A percentile compares a stretch with the other conserved stretches of the same genome.
These are phyloP conservation scores for Fusarium sp. DNA, from an alignment of 2,329 filamentous ascomycete genomes.

Conservation along the genomic window DNA sequence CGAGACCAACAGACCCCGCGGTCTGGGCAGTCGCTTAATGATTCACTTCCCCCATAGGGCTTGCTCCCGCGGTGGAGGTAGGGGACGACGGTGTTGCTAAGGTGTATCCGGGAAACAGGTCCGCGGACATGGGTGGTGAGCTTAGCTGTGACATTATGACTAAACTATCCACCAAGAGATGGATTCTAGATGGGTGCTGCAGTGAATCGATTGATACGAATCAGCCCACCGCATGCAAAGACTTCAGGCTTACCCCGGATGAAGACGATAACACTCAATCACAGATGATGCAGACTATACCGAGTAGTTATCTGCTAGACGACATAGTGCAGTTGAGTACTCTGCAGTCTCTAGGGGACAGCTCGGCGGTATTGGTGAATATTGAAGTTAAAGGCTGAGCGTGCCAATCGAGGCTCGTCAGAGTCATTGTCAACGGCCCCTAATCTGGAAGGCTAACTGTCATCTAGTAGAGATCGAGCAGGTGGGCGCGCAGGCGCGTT, in stretches of 20 bases:
- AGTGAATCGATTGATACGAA: background rate
- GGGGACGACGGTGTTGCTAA: background rate
- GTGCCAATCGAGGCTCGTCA: background rate
- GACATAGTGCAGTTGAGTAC: conserved; percentile 19
- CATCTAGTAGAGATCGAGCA: background rate
- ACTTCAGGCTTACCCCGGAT: conserved; percentile 4
- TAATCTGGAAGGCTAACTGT: no score
- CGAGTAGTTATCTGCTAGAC: no score
- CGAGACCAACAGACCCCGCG: conserved; percentile 3
- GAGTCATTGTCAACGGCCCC: background rate
- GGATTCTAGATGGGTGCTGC: background rate
- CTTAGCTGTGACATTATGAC: background rate
- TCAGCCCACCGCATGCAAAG: background rate
- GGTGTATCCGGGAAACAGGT: conserved; percentile 12
- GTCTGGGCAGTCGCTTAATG: background rate
- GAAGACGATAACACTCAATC: background rate
- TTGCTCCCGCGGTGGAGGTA: conserved; percentile 16
- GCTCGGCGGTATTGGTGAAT: background rate
- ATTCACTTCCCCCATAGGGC: conserved; percentile 27
- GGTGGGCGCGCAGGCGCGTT: background rate
- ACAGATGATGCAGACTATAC: background rate
- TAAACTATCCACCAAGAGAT: background rate
- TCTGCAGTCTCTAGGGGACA: no score
- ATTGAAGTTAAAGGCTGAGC: background rate
- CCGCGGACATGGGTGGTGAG: conserved; percentile 1